phyloP scores from a whole-genome alignment of 495 filamentous ascomycete species.

The Melanomma pulvis-pyrius region DNA sequence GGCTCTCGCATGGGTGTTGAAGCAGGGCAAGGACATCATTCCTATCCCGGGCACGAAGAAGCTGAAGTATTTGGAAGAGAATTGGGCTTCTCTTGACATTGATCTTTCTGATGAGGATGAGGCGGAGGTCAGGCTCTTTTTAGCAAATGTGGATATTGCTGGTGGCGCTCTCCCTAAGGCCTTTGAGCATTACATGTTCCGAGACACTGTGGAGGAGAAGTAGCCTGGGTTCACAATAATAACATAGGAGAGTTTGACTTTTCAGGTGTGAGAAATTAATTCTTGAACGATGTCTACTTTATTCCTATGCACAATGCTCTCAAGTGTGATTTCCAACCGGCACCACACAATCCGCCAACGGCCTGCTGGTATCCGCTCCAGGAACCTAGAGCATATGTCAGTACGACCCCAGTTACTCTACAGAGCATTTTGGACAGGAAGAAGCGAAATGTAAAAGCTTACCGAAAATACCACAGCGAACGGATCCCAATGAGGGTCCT shows the following conservation, averaged over 20 bases:
- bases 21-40: slow-evolving; percentile 63
- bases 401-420: not conserved
- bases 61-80: slow-evolving; percentile 44
- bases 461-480: slow-evolving; percentile 39
- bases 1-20: slow-evolving; percentile 61
- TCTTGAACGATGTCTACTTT: too few species aligned
- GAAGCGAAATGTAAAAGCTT: not conserved
- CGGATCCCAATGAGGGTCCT: slow-evolving; percentile 41
- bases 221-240: too few species aligned
- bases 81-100: slow-evolving; percentile 40
- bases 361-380: not conserved
- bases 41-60: slow-evolving; percentile 57
- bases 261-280: too few species aligned
- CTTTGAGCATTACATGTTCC: not conserved
- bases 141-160: slow-evolving; percentile 35
- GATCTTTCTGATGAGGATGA: slow-evolving; percentile 43
- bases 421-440: not conserved
- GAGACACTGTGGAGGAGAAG: not conserved
- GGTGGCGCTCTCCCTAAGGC: slow-evolving; percentile 7
- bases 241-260: too few species aligned
- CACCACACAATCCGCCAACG: not conserved
- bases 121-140: slow-evolving; percentile 41
- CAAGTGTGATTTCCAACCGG: too few species aligned
- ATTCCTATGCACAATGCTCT: too few species aligned
- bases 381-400: not conserved